phyloP scores from a whole-genome alignment of 495 filamentous ascomycete genomes.

The Trichoderma gamsii region DNA sequence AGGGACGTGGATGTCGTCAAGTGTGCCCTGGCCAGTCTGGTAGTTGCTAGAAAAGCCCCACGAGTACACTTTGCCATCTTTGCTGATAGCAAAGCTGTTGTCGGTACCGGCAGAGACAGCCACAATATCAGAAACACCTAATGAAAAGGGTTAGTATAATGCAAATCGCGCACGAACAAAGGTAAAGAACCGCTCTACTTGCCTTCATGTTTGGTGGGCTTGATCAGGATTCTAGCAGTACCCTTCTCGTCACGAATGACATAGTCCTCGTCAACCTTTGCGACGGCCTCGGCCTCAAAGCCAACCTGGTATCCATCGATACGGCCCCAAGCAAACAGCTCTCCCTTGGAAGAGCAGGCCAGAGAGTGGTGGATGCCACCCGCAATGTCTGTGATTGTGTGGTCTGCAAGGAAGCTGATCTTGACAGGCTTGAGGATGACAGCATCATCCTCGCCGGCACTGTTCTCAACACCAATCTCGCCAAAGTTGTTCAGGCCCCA shows the following conservation, averaged over 20 bases:
- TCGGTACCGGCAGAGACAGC: conserved; percentile 50
- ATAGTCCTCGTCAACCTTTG: conserved; percentile 46
- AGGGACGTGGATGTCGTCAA: conserved; percentile 52
- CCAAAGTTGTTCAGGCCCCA: conserved; percentile 90
- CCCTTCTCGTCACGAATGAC: conserved; percentile 50
- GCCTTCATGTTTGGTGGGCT: conserved; percentile 38
- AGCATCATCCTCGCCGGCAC: conserved; percentile 60
- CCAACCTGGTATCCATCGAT: conserved; percentile 60
- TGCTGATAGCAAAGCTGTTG: conserved; percentile 54
- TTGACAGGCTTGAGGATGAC: conserved; percentile 39
- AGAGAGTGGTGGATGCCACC: conserved; percentile 66
- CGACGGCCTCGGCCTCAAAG: conserved; percentile 32
- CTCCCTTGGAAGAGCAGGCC: conserved; percentile 53
- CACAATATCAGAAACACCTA: conserved; percentile 24
- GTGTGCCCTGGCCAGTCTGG: conserved; percentile 59
- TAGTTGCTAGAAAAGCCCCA: conserved; percentile 66
- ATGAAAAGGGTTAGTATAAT: background rate
- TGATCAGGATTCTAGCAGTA: conserved; percentile 50
- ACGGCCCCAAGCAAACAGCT: conserved; percentile 64
- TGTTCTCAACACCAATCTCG: conserved; percentile 62
- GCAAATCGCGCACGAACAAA: background rate
- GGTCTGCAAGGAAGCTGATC: conserved; percentile 45
- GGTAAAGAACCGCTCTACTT: conserved; percentile 1
- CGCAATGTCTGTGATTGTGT: conserved; percentile 48
- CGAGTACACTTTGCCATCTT: conserved; percentile 54